These are phyloP conservation scores for Salix arbutifolia DNA, from an alignment of 345 rosid genomes.

Conservation along the genomic window DNA sequence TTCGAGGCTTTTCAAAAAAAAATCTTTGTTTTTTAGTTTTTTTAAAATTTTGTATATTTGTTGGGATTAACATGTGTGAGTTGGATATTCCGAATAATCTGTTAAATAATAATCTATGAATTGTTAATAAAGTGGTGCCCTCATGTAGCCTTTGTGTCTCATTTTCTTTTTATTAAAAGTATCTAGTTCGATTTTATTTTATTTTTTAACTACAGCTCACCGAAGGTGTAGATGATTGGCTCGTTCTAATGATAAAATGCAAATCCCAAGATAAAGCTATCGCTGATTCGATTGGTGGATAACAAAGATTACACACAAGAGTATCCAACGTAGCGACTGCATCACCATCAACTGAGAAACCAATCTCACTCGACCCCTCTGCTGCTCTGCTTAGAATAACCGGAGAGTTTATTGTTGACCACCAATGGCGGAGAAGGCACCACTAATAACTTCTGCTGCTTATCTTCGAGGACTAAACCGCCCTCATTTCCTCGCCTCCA, in stretches of 20 bases:
- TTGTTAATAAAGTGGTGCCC: too few relatives aligned
- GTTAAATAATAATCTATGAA: too few relatives aligned
- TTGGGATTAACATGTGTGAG: too few relatives aligned
- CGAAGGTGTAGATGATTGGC: too few relatives aligned
- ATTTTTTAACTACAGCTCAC: too few relatives aligned
- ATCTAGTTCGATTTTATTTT: too few relatives aligned
- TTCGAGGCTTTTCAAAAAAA: too few relatives aligned
- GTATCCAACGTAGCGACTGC: conserved; percentile 26
- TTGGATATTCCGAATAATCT: too few relatives aligned
- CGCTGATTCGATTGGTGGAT: conserved; percentile 24
- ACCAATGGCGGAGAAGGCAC: conserved; percentile 55
- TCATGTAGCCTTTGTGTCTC: too few relatives aligned
- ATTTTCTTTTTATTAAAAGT: too few relatives aligned
- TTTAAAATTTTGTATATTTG: too few relatives aligned
- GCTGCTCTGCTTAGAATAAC: background rate
- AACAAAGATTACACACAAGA: background rate
- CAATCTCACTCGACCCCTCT: background rate
- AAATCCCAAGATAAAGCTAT: conserved; percentile 11
- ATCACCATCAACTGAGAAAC: background rate
- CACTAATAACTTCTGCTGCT: conserved; percentile 39
- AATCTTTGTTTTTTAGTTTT: too few relatives aligned
- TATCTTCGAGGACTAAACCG: conserved; percentile 26
- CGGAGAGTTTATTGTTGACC: background rate
- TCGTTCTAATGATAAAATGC: background rate
- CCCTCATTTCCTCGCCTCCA: conserved; percentile 30